Evolutionary conservation across 108 stramenopile genomes (phyloP).

Genomic region (Skeletonema potamos): DNA sequence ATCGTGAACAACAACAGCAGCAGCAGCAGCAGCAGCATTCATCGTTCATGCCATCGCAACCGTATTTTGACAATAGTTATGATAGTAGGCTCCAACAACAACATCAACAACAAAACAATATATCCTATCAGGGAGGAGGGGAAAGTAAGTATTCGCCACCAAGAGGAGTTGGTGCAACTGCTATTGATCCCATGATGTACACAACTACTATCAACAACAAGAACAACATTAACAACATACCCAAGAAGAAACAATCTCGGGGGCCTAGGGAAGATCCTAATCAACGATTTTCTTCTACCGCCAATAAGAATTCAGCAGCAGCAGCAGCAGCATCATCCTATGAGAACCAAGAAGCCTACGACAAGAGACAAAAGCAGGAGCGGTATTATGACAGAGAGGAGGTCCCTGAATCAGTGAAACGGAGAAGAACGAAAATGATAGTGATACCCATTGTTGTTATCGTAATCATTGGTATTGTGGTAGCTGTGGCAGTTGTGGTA

Average conservation of each 20-base stretch:
- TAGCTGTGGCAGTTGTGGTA: constrained; percentile 16
- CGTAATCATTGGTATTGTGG: neutral
- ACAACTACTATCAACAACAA: neutral
- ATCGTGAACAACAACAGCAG: no score
- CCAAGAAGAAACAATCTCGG: neutral
- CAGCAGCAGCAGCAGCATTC: neutral
- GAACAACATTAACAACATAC: no score
- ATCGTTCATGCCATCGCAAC: neutral
- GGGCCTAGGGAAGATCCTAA: neutral
- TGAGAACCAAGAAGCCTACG: no score
- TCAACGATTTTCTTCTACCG: neutral
- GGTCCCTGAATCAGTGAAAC: neutral
- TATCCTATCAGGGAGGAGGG: neutral
- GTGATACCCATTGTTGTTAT: constrained; percentile 6
- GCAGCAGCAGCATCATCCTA: no score
- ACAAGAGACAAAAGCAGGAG: neutral
- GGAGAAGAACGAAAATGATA: constrained; percentile 9
- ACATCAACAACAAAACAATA: neutral
- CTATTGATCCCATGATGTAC: neutral
- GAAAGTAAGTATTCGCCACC: neutral
- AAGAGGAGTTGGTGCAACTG: neutral
- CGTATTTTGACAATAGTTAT: neutral
- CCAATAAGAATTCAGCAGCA: neutral
- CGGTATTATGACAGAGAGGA: neutral
- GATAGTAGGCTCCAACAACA: neutral